phyloP scores from a whole-genome alignment of 208 protist species.

The Leishmania lainsoni region DNA sequence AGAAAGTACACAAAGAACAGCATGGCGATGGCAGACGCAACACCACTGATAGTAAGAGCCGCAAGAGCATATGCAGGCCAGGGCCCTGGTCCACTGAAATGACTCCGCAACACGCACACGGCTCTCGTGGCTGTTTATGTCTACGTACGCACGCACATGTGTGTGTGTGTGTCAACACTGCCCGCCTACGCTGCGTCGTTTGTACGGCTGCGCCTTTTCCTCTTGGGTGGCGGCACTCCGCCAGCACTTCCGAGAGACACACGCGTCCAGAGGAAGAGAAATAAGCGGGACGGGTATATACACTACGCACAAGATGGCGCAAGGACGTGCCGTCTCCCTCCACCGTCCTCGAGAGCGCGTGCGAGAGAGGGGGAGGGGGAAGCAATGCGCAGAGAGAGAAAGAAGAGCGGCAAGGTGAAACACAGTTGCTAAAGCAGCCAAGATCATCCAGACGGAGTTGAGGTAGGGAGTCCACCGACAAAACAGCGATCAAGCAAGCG shows the following conservation, averaged over 20 bases:
- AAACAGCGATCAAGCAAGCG: background rate
- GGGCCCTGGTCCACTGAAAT: background rate
- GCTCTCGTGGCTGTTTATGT: background rate
- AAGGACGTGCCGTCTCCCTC: background rate
- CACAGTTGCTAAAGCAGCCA: background rate
- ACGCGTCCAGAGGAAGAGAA: conserved; percentile 5
- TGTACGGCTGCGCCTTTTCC: too few relatives aligned
- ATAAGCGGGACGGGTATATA: background rate
- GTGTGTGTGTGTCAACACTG: too few relatives aligned
- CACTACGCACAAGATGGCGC: background rate
- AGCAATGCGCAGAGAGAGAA: background rate
- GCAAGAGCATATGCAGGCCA: background rate
- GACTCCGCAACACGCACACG: conserved; percentile 1
- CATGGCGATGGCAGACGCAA: background rate
- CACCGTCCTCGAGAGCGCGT: background rate
- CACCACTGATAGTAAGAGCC: background rate
- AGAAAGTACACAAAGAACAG: background rate
- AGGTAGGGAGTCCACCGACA: background rate
- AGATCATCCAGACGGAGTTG: background rate
- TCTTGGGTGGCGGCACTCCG: background rate
- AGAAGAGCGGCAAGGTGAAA: background rate
- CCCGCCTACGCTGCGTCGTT: too few relatives aligned
- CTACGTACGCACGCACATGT: background rate
- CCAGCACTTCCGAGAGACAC: background rate
- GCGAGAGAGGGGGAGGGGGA: background rate